Evolutionary conservation across 2,329 filamentous ascomycete species (phyloP), one percentile per base, ranked within the genome.

Genomic region (Paracamarosporium sp.): DNA sequence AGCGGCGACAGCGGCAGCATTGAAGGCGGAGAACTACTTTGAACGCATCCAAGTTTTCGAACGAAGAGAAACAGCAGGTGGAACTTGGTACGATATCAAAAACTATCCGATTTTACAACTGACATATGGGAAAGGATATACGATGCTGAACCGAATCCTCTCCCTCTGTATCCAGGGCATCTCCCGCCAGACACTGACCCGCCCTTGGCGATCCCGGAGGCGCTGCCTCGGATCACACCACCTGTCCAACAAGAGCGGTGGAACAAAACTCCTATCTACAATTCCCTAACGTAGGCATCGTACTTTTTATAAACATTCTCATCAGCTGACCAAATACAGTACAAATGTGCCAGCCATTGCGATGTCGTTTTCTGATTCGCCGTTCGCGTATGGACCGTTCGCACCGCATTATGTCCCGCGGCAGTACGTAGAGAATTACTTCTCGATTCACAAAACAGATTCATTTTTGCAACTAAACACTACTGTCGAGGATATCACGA

Each of bases 331-430:
- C 2, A 47, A 6, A 8, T 22, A 2, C 13, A 47, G 83, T 1
- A 86, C 85, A 1, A 86, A 86, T 47, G 83, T 86, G 0, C 84
- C 84, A 0, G 80, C 82, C 36, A 81, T 85, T 31, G 83, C 82
- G 22, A 86, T 86, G 84, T 79, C 76, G 4, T 85, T 86, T 61
- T 85, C 83, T 0, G 84, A 86, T 56, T 45, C 72, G 1, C 76
- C 76, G 0, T 86, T 86, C 60, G 73, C 84, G 0, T 85, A 86
- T 55, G 84, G 83, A 0, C 83, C 84, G 0, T 86, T 86, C 62
- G 81, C 80, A 12, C 84, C 84, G 0, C 84, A 86, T 62, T 78
- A 82, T 58, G 71, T 87, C 0, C 81, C 85, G 0, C 79, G 81
- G 2, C 63, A 68, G 27, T 66, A 68, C 30, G 78, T 87, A 2